Percentiles rank a stretch among this genome's conserved stretches.
phyloP scores from a whole-genome alignment of 768 basidiomycete species.

The Gymnopilus dilepis region DNA sequence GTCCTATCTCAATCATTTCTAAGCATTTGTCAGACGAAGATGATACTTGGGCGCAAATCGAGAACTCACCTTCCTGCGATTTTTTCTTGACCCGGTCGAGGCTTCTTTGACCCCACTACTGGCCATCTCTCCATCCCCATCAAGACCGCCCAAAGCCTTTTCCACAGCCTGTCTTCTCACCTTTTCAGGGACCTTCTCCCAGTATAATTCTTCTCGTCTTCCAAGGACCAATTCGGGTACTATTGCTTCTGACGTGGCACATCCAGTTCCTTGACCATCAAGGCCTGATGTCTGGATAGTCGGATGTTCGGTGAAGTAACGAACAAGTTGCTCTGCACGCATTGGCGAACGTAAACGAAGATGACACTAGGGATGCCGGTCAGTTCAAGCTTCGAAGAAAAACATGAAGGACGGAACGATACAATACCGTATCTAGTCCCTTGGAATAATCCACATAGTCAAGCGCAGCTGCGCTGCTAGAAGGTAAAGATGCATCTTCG shows the following conservation, averaged over 20 bases:
- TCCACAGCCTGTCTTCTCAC: slow-evolving; percentile 65
- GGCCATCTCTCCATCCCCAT: neutral
- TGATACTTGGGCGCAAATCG: neutral
- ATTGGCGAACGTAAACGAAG: slow-evolving; percentile 64
- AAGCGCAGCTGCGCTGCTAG: slow-evolving; percentile 41
- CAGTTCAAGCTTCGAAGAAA: neutral
- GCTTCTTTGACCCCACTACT: neutral
- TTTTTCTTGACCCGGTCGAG: neutral
- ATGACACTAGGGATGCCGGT: slow-evolving; percentile 58
- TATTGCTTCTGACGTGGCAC: slow-evolving; percentile 36
- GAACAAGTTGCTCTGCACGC: slow-evolving; percentile 49
- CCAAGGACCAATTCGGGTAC: slow-evolving; percentile 63
- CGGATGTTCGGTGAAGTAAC: slow-evolving; percentile 44
- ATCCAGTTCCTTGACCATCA: slow-evolving; percentile 51
- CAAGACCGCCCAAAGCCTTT: slow-evolving; percentile 38
- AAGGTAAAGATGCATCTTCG: neutral
- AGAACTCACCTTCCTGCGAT: neutral
- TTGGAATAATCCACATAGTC: slow-evolving; percentile 86
- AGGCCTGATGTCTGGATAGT: slow-evolving; percentile 55
- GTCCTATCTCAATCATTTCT: neutral
- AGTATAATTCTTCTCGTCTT: slow-evolving; percentile 72
- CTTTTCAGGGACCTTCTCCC: slow-evolving; percentile 81
- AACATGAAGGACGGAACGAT: slow-evolving; percentile 27
- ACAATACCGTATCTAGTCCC: slow-evolving; percentile 68
- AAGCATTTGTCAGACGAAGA: neutral